A percentile compares a stretch with the other conserved stretches of the same genome.
phyloP scores from a whole-genome alignment of 2,329 filamentous ascomycete genomes.

The Monosporascus cannonballus region DNA sequence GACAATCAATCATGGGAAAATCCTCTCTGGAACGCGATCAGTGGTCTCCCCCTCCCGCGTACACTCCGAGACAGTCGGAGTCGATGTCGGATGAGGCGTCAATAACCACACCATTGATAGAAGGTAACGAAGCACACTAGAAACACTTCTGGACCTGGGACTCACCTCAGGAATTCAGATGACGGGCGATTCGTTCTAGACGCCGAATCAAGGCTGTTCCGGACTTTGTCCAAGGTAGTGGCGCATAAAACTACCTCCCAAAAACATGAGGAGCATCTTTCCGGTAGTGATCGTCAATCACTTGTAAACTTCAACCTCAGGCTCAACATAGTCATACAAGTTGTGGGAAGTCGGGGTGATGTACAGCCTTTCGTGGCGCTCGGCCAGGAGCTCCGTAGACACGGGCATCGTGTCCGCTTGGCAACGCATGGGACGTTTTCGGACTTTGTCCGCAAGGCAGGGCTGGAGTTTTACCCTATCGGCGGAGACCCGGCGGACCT shows the following conservation, averaged over 20 bases:
- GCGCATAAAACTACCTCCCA: slow-evolving; percentile 30
- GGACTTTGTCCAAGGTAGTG: slow-evolving; percentile 40
- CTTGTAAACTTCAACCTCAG: slow-evolving; percentile 73
- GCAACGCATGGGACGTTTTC: slow-evolving; percentile 68
- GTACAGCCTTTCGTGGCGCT: slow-evolving; percentile 71
- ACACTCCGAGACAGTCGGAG: too few relatives aligned
- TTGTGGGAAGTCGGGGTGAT: slow-evolving; percentile 68
- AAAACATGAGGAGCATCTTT: too few relatives aligned
- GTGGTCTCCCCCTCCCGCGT: too few relatives aligned
- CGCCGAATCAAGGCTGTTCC: too few relatives aligned
- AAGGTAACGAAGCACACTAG: too few relatives aligned
- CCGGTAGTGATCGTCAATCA: slow-evolving; percentile 59
- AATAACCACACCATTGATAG: too few relatives aligned
- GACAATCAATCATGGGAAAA: too few relatives aligned
- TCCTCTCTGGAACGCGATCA: too few relatives aligned
- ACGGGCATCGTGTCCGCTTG: slow-evolving; percentile 66
- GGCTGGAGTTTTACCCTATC: slow-evolving; percentile 69
- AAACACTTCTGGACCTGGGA: too few relatives aligned
- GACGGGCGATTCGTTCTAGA: too few relatives aligned
- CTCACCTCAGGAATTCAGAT: too few relatives aligned
- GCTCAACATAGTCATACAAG: slow-evolving; percentile 69
- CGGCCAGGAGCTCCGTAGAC: slow-evolving; percentile 57
- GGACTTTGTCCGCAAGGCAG: slow-evolving; percentile 62
- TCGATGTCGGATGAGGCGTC: too few relatives aligned
- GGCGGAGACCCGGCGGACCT: slow-evolving; percentile 70